Conservation (phyloP, 306 rosid species). For the Boehmeria nivea region DNA sequence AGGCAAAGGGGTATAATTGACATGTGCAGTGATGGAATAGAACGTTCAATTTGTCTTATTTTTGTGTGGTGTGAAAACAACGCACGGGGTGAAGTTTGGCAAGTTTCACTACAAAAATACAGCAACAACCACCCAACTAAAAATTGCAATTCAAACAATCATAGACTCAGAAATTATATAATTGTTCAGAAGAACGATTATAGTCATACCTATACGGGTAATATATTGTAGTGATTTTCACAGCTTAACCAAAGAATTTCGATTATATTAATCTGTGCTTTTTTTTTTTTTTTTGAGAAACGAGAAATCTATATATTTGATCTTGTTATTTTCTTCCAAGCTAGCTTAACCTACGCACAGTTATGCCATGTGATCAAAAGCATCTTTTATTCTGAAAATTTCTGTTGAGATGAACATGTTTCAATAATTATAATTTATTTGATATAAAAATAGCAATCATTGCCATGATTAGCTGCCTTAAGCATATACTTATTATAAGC, state of each 20-base stretch:
- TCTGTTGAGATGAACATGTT: background rate
- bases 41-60: background rate
- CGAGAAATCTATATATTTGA: no score
- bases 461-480: background rate
- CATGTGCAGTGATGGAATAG: no score
- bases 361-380: constrained; percentile 2
- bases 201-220: no score
- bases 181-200: no score
- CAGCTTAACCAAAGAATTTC: background rate
- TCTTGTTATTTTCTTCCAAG: constrained; percentile 2
- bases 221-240: background rate
- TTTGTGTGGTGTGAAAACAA: background rate
- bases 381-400: background rate
- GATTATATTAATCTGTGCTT: no score
- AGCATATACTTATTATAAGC: background rate
- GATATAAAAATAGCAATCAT: background rate
- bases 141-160: no score
- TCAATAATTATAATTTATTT: background rate
- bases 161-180: no score
- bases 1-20: no score
- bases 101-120: no score
- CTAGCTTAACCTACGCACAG: background rate
- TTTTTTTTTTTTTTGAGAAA: no score
- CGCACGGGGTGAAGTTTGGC: background rate
- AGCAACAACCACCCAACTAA: no score